These are phyloP conservation scores for Pseudonectria buxi DNA, from an alignment of 2,329 filamentous ascomycete species.

Conservation along the genomic window DNA sequence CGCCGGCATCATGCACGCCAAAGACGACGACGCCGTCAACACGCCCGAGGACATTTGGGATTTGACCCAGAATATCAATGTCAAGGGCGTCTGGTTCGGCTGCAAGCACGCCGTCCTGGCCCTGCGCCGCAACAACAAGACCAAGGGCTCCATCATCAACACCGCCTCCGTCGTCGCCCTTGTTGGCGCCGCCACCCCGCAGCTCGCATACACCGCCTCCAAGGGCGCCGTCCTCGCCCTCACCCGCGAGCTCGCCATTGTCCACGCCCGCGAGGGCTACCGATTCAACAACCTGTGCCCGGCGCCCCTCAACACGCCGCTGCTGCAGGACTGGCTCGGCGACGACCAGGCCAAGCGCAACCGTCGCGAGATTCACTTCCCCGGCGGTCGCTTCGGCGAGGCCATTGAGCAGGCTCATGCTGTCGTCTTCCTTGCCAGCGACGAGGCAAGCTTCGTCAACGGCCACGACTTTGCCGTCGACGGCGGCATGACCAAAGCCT, in stretches of 20 bases:
- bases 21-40: slow-evolving; percentile 71
- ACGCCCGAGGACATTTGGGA: slow-evolving; percentile 93
- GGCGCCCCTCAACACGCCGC: slow-evolving; percentile 83
- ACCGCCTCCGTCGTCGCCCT: slow-evolving; percentile 84
- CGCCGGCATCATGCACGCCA: slow-evolving; percentile 90
- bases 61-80: slow-evolving; percentile 86
- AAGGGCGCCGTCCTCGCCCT: slow-evolving; percentile 89
- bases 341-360: slow-evolving; percentile 76
- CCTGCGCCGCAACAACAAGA: slow-evolving; percentile 74
- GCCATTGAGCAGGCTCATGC: slow-evolving; percentile 90
- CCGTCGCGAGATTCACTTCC: slow-evolving; percentile 84
- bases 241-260: slow-evolving; percentile 85
- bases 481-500: slow-evolving; percentile 91
- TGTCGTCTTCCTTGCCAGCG: slow-evolving; percentile 78
- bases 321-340: slow-evolving; percentile 89
- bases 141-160: slow-evolving; percentile 78
- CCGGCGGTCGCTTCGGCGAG: slow-evolving; percentile 80
- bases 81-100: slow-evolving; percentile 97
- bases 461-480: slow-evolving; percentile 92
- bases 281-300: slow-evolving; percentile 89
- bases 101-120: slow-evolving; percentile 85
- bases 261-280: slow-evolving; percentile 82
- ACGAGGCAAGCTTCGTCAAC: slow-evolving; percentile 86
- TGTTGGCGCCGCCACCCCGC: slow-evolving; percentile 79
- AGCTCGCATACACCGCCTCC: slow-evolving; percentile 87